These are phyloP conservation scores for Arctium lappa DNA, from an alignment of 129 eudicot species.

Conservation along the genomic window DNA sequence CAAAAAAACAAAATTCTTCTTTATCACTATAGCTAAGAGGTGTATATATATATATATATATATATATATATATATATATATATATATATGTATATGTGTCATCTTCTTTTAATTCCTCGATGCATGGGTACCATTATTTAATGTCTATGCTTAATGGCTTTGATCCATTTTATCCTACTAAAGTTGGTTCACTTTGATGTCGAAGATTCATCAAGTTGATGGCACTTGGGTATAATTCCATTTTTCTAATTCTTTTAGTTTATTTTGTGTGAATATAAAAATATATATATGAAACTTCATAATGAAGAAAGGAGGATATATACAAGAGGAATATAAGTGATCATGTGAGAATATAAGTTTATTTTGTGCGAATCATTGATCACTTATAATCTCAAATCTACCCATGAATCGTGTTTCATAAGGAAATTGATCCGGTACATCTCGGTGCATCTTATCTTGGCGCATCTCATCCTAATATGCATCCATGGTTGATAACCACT, in stretches of 20 bases:
- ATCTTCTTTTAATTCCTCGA: conserved; percentile 24
- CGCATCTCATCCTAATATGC: too few relatives aligned
- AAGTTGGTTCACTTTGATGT: conserved; percentile 24
- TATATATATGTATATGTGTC: background rate
- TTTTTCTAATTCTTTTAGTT: conserved; percentile 20
- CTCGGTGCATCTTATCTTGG: too few relatives aligned
- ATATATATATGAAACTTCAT: conserved; percentile 25
- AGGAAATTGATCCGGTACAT: too few relatives aligned
- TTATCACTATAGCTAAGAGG: too few relatives aligned
- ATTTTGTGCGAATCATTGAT: too few relatives aligned
- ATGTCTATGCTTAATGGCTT: conserved; percentile 7
- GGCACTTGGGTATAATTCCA: background rate
- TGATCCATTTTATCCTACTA: conserved; percentile 19
- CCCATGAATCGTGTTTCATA: too few relatives aligned
- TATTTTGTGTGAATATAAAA: conserved; percentile 4
- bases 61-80: background rate
- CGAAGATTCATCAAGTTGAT: conserved; percentile 36
- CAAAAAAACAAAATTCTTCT: too few relatives aligned
- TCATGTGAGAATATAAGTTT: too few relatives aligned
- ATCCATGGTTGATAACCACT: too few relatives aligned
- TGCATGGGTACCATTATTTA: conserved; percentile 37
- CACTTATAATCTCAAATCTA: too few relatives aligned
- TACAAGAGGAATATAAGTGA: too few relatives aligned
- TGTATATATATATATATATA: background rate
- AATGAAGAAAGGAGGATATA: conserved; percentile 23